Evolutionary conservation across 176 grass and related monocot genomes (phyloP), one percentile per base, ranked within the genome.

Genomic region (Pontederia paniculata): DNA sequence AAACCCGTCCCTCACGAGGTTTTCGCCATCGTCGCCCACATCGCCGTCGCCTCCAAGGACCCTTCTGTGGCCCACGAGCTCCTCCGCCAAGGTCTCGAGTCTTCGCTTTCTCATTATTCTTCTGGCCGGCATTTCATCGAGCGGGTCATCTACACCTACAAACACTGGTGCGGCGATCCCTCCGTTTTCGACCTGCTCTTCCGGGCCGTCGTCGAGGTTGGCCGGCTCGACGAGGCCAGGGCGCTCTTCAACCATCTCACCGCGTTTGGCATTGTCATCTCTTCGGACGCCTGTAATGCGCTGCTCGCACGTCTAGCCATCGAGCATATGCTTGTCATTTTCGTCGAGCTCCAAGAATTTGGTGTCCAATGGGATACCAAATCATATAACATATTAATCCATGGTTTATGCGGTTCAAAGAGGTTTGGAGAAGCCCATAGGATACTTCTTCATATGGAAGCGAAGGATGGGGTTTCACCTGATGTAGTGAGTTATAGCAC

Each of bases 401-500:
- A 78, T 21, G 68, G 9, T 10, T 62, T 96, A 11, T 83, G 85
- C 13, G 20, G 19, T 9, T 51, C 60, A 2, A 79, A 79, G 15
- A 74, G 57, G n/a, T 10, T 83, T 28, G 50, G 58, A 60, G 76
- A 89, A 67, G 90, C 90, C 15, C 73, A 46, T 47, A 64, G 60
- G 16, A 50, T 83, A 48, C 81, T 96, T 2, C 42, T 75, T 62
- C 70, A 81, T 54, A 89, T 89, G 79, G 52, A 54, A 4, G 45
- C 18, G 3, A 46, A 9, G 0, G 43, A 9, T 0, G 66, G 60
- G 54, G 71, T 57, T 59, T 58, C 16, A 12, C 70, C 82, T 0
- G 90, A 96, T 71, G 76, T 86, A 55, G 63, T 96, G 37, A 89
- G 76, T 0, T 96, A 83, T 58, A 88, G 90, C 60, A 89, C 80